These are phyloP conservation scores for Ramalina peruviana DNA, from an alignment of 495 filamentous ascomycete genomes.

Conservation along the genomic window DNA sequence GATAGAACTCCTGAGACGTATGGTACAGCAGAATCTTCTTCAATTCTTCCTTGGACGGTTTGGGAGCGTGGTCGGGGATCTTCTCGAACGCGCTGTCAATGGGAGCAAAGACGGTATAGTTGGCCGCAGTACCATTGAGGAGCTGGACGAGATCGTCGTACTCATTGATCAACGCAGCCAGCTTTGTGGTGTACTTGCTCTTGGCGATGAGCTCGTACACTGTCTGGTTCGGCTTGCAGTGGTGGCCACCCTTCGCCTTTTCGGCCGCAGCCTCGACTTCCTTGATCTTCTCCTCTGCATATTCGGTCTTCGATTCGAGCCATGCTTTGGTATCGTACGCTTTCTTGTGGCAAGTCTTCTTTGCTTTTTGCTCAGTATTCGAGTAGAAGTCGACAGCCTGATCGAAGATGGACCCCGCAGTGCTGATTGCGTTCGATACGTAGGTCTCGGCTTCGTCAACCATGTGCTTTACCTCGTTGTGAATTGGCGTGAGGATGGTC, in stretches of 20 bases:
- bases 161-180: conserved; percentile 57
- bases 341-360: conserved; percentile 22
- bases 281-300: conserved; percentile 15
- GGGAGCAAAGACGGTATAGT: conserved; percentile 72
- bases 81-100: conserved; percentile 60
- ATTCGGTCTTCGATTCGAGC: conserved; percentile 23
- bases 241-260: conserved; percentile 11
- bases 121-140: conserved; percentile 53
- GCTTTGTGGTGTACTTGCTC: conserved; percentile 60
- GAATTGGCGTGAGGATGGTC: conserved; percentile 24
- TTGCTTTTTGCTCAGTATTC: conserved; percentile 21
- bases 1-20: conserved; percentile 46
- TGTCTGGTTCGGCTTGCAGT: conserved; percentile 43
- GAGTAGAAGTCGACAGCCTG: conserved; percentile 26
- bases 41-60: conserved; percentile 48
- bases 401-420: conserved; percentile 31
- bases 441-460: conserved; percentile 21
- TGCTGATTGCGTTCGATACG: conserved; percentile 22
- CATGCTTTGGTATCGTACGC: conserved; percentile 31
- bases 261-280: conserved; percentile 1
- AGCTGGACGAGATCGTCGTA: conserved; percentile 52
- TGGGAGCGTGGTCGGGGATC: conserved; percentile 38
- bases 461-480: conserved; percentile 23
- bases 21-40: conserved; percentile 58
- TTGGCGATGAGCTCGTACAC: conserved; percentile 63